Evolutionary conservation across 2,329 filamentous ascomycete genomes (phyloP), one percentile per base, ranked within the genome.

Genomic region (Lachnellula cervina): DNA sequence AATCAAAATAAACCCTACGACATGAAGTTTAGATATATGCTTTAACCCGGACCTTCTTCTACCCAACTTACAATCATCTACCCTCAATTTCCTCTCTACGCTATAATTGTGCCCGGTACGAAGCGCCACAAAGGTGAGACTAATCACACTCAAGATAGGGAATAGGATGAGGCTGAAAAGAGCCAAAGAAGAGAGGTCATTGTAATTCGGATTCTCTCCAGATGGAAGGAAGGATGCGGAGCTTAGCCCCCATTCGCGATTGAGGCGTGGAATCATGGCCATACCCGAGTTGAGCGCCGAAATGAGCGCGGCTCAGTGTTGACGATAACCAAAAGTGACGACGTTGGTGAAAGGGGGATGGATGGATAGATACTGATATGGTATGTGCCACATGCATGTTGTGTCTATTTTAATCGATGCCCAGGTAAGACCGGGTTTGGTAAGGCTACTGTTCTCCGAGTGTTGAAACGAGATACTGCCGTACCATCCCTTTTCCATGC

Each of bases 31-130:
- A 23, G 42, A 19, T 5, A 13, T 13, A 44, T 23, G 16, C 4
- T 19, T 44, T 11, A 13, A 23, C 4, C n/a, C 19, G 19, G 4
- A 13, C 8, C 19, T 7, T 13, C n/a, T 13, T 44, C 11, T 13
- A 2, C 35, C 42, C 48, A 13, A 49, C 52, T 35, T 49, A 54
- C 52, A 23, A 44, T 56, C 54, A 52, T 56, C 54, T 35, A 28
- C n/a, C 17, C 42, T 48, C 9, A 56, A 37, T 23, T 34, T 34
- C n/a, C 25, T 23, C 3, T 19, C 19, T 19, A 23, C 6, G 11
- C 9, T 43, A 11, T 13, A 23, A 11, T 52, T 56, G 32, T 46
- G 42, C 1, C 25, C 11, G 6, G 51, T 3, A 14, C 54, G 42
- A 32, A 49, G 38, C 11, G 44, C 13, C 14, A 56, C 54, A 44